A percentile compares a stretch with the other conserved stretches of the same genome.
phyloP scores from a whole-genome alignment of 768 basidiomycete genomes.

The Naganishia vaughanmartiniae region DNA sequence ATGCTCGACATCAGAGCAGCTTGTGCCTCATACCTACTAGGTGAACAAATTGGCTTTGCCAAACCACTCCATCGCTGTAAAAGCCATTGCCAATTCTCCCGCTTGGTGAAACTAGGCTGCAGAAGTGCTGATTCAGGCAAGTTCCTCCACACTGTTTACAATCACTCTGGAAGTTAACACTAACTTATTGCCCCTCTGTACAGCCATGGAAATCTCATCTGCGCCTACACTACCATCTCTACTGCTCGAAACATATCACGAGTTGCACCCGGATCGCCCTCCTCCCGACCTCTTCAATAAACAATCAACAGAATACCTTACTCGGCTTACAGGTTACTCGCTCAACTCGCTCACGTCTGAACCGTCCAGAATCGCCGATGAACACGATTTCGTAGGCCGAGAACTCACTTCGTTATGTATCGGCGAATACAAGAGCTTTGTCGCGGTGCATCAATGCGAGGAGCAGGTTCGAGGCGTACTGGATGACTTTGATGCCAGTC shows the following conservation, averaged over 20 bases:
- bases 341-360: slow-evolving; percentile 69
- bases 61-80: no score
- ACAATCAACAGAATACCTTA: slow-evolving; percentile 58
- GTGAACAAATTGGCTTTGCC: no score
- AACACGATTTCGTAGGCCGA: slow-evolving; percentile 79
- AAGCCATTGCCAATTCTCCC: neutral
- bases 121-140: neutral
- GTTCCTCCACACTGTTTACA: neutral
- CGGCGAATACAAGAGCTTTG: slow-evolving; percentile 85
- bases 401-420: slow-evolving; percentile 86
- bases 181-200: neutral
- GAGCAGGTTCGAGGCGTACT: slow-evolving; percentile 71
- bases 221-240: slow-evolving; percentile 3
- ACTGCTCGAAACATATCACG: slow-evolving; percentile 6
- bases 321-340: slow-evolving; percentile 64
- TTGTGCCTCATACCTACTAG: no score
- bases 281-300: slow-evolving; percentile 21
- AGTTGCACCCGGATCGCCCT: neutral
- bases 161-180: neutral
- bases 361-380: slow-evolving; percentile 73
- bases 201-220: neutral
- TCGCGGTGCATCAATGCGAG: slow-evolving; percentile 79
- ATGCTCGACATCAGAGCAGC: no score
- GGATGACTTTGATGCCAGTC: slow-evolving; percentile 69
- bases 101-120: neutral